Base-by-base conservation (phyloP, 2,329 filamentous ascomycete species). In the Uncinocarpus reesii region DNA sequence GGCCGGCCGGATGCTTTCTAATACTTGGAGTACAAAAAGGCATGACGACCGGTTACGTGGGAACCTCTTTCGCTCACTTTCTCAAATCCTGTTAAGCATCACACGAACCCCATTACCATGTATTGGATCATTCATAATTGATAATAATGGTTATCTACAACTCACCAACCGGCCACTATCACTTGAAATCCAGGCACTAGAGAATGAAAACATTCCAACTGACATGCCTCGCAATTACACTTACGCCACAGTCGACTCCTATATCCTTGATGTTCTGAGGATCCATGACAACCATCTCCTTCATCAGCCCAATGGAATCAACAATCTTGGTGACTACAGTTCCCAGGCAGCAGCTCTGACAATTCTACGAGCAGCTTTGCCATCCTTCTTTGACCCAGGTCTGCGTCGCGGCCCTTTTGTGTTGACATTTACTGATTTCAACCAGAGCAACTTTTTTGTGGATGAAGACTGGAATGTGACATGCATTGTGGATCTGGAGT, bases 401-500 rank as follows among this genome's bases (percentile, higher is more conserved):
- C 26, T 52, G 21, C 32, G 34, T 10, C 41, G 40, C 2, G 64
- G 65, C 1, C 63, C 62, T 0, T 69, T 65, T 51, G 47, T 60
- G 34, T 53, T 60, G 36, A n/a, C 35, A 1, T 54, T 70, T 18
- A 66, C 62, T n/a, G 65, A 70, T 48, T 49, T 56, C 3, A 31
- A 53, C 45, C 26, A 42, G 15, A 51, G 50, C 38, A 56, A 55
- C 48, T 62, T 67, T 10, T 61, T 66, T 42, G 62, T 67, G 2
- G 63, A 68, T 46, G 43, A 58, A 13, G 47, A 64, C 32, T 66
- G 63, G 61, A 58, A 64, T 41, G 54, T 67, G 28, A 61, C 53
- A 20, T 52, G 46, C 38, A 42, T 67, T 7, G 57, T 67, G 45
- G 64, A 67, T 42, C 57, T 66, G 2, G 63, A 68, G 49, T 67